phyloP scores from a whole-genome alignment of 2,329 filamentous ascomycete genomes.

The Paraphoma chrysanthemicola region DNA sequence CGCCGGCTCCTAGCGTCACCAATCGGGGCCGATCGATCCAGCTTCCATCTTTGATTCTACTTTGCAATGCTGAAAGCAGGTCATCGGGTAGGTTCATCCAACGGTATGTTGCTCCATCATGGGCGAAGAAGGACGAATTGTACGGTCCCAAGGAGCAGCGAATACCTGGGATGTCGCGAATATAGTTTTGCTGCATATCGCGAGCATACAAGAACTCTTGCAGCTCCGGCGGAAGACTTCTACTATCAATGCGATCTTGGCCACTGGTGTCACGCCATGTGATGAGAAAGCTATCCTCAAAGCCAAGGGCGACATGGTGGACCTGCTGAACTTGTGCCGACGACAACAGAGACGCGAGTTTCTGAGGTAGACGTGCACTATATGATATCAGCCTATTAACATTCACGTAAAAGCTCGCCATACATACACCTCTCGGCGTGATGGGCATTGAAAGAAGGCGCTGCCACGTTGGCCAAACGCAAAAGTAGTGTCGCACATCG shows the following conservation, averaged over 20 bases:
- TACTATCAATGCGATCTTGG: conserved; percentile 32
- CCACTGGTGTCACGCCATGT: conserved; percentile 39
- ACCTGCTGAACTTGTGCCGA: conserved; percentile 31
- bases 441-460: conserved; percentile 43
- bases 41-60: conserved; percentile 33
- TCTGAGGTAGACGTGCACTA: conserved; percentile 37
- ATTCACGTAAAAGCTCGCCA: not conserved
- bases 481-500: conserved; percentile 43
- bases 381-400: not conserved
- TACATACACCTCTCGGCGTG: conserved; percentile 34
- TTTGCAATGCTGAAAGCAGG: conserved; percentile 32
- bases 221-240: conserved; percentile 34
- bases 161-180: conserved; percentile 34
- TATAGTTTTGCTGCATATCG: conserved; percentile 8
- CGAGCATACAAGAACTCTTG: conserved; percentile 31
- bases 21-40: conserved; percentile 42
- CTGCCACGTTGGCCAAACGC: conserved; percentile 44
- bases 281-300: conserved; percentile 42
- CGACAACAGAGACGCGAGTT: conserved; percentile 31
- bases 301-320: conserved; percentile 42
- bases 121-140: conserved; percentile 41
- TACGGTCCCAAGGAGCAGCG: conserved; percentile 41
- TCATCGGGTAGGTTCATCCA: conserved; percentile 42
- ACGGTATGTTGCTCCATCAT: conserved; percentile 34
- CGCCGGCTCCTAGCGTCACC: conserved; percentile 38